Evolutionary conservation across 495 filamentous ascomycete genomes (phyloP), one percentile per base, ranked within the genome.

Genomic region (Tetracladium setigerum): DNA sequence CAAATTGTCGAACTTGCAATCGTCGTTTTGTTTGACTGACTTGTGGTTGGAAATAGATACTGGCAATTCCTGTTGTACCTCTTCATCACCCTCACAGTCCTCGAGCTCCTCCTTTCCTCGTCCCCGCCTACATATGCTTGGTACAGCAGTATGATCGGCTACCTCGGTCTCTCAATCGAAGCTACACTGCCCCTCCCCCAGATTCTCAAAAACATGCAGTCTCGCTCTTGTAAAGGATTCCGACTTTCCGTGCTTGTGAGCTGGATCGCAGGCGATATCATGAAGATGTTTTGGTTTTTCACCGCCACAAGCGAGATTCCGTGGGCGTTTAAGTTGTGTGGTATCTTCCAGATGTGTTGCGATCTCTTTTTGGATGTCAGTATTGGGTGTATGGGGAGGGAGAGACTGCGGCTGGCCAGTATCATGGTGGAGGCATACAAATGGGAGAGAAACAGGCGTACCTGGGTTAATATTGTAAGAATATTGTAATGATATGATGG

Each of bases 261-360:
- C 38, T 98, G 92, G 92, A 67, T 98, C 50, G 63, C 87, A 11
- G 92, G 92, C 53, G 92, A 98, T 67, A 69, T 78, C 30, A 94
- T 95, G 84, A 98, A 98, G 73, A 86, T 95, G 79, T 83, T 83
- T 38, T 98, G 86, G 71, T 96, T 97, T 67, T 89, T 88, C 62
- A 79, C 74, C 30, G 82, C 85, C 11, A 69, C 71, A 22, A 71
- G 72, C 11, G 77, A 82, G 42, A 87, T 98, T 38, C 87, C 90
- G 0, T 78, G 78, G 74, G 80, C 88, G 1, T 98, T 98, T 70
- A 94, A 94, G 66, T 52, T 90, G 39, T 96, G 92, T 57, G 92
- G 86, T 49, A 76, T 94, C 31, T 92, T 97, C 65, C 92, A 98
- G 69, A 88, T 87, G 53, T 62, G 71, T 6, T 94, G 94, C 62